phyloP scores from a whole-genome alignment of 2,329 filamentous ascomycete genomes.

The Penicillium sp. region DNA sequence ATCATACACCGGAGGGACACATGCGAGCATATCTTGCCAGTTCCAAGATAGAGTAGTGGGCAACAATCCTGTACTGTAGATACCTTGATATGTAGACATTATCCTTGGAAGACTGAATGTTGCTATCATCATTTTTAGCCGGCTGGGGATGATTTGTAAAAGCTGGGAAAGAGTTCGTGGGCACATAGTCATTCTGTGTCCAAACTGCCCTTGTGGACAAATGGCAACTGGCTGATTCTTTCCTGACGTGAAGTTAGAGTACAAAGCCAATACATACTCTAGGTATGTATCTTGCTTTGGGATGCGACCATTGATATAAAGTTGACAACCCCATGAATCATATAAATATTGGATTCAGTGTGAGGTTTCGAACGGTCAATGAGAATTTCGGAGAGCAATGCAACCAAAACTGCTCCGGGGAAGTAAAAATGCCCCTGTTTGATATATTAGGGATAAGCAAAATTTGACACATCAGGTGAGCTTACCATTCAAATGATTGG shows the following conservation, averaged over 20 bases:
- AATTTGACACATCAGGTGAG: neutral
- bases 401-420: neutral
- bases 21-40: neutral
- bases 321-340: neutral
- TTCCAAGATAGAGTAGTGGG: neutral
- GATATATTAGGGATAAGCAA: neutral
- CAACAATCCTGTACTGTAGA: neutral
- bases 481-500: slow-evolving; percentile 3
- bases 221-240: neutral
- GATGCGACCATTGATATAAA: slow-evolving; percentile 3
- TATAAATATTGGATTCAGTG: neutral
- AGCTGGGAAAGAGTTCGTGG: neutral
- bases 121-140: neutral
- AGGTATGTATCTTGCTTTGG: slow-evolving; percentile 5
- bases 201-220: neutral
- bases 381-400: neutral
- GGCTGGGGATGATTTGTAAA: neutral
- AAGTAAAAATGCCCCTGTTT: slow-evolving; percentile 2
- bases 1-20: neutral
- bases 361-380: neutral
- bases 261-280: slow-evolving; percentile 1
- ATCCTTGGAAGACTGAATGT: neutral
- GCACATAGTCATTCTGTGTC: neutral
- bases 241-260: neutral
- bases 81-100: neutral